phyloP scores from a whole-genome alignment of 2,329 filamentous ascomycete genomes.

The Colletotrichum sp. region DNA sequence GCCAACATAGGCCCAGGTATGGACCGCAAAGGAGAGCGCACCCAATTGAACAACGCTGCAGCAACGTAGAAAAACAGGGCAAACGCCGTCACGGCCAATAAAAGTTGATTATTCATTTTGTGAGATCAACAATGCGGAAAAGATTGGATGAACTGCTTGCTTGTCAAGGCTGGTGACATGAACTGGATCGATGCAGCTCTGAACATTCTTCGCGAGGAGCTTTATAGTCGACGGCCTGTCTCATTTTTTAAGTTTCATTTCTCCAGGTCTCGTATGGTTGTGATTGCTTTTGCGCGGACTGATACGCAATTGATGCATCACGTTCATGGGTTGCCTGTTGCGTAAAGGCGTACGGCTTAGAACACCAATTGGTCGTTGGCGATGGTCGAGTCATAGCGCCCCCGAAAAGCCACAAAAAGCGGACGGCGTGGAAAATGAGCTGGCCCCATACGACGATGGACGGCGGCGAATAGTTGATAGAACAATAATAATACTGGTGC shows the following conservation, averaged over 20 bases:
- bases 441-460: not conserved
- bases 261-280: not conserved
- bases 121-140: no score
- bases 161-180: not conserved
- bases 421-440: not conserved
- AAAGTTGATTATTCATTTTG: not conserved
- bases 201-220: not conserved
- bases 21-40: conserved; percentile 26
- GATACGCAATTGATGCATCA: not conserved
- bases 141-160: not conserved
- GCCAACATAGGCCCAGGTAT: conserved; percentile 31
- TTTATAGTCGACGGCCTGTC: not conserved
- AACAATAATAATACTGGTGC: not conserved
- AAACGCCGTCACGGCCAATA: not conserved
- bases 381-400: not conserved
- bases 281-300: not conserved
- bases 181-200: not conserved
- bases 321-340: not conserved
- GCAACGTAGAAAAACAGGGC: not conserved
- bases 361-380: not conserved
- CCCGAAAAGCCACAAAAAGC: not conserved
- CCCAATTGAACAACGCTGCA: not conserved
- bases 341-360: not conserved
- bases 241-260: not conserved
- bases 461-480: not conserved